Base-by-base conservation (phyloP, 2,329 filamentous ascomycete genomes). In the Fusarium chaquense region DNA sequence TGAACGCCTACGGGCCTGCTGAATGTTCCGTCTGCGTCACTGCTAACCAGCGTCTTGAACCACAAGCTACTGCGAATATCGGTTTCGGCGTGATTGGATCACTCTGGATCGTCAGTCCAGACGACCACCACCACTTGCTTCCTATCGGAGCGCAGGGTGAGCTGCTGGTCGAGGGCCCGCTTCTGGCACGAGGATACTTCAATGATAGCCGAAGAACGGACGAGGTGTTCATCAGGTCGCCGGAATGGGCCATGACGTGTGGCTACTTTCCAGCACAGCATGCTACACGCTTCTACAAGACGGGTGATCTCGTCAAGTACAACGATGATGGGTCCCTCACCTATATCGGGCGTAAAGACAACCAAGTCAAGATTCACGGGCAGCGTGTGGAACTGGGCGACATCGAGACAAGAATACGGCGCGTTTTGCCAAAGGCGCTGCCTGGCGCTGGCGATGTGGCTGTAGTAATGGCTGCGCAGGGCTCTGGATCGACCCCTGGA, bases 161-260 rank as follows among this genome's bases (percentile, higher is more conserved):
- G 47, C 49, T 67, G 20, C 44, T 63, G 20, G 52, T 63, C 30
- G 55, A 62, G 35, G 64, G 64, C 35, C 59, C 55, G 26, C 41
- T 50, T 24, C 35, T 68, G 20, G 61, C 45, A 20, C 45, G 56
- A 30, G 65, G 59, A 30, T 68, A 68, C 36, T 45, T 53, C 12
- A 52, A 65, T 47, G 80, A 84, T 24, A 74, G 76, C 1, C 75
- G 75, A 22, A 83, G 84, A 66, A 86, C 84, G 20, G 33, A 49
- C 43, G 41, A 41, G 35, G 30, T 36, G 26, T 56, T 60, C 52
- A 45, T 55, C 38, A 33, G 40, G 28, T 30, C 36, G 43, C 53
- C 53, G 49, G 30, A 38, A 35, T 60, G 47, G 62, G 45, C 44
- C 28, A 46, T 30, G 28, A 20, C 20, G 33, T 32, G 20, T 49